Base-by-base conservation (phyloP, 83 land plant species). In the Picea engelmannii region DNA sequence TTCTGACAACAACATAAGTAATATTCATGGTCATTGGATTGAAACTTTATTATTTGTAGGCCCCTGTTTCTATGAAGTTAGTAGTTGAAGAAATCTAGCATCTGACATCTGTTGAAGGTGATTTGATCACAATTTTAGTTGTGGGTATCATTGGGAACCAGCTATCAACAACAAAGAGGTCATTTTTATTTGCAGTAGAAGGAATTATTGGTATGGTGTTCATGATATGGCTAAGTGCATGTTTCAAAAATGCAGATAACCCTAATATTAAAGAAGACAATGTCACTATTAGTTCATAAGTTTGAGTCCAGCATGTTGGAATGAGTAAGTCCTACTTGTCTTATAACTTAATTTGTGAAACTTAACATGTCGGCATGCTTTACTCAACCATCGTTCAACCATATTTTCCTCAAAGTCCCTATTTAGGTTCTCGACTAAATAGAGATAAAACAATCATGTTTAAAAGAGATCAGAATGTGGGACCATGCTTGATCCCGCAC, bases 21-120 rank as follows among this genome's bases (percentile, higher is more conserved):
- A 25, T 86, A 79, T 86, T 80, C 76, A 86, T 83, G 66, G 78
- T 86, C 27, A 86, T 83, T 35, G 83, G 85, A 13, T 80, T 86
- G 17, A 85, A 86, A 68, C 83, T 86, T 83, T 83, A 85, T 16
- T 86, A 86, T 74, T 86, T 85, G 5, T 85, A 86, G 62, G 85
- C 85, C 31, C 85, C 88, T n/a, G 66, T 75, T 59, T 83, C 88
- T 24, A 86, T 86, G 88, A 86, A 86, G 18, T 76, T 83, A 5
- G 83, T 86, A 4, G 81, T 86, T 58, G 85, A 86, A 66, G 76
- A 85, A 55, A 78, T 81, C 6, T 86, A 85, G 88, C 88, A 80
- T 61, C 66, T 83, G 58, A 83, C 85, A 21, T 79, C 78, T 2
- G 82, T 85, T 31, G 86, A 82, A 86, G 88, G 88, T 86, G 80